A percentile compares a stretch with the other conserved stretches of the same genome.
These are phyloP conservation scores for Nephelium lappaceum DNA, from an alignment of 345 rosid species.

Conservation along the genomic window DNA sequence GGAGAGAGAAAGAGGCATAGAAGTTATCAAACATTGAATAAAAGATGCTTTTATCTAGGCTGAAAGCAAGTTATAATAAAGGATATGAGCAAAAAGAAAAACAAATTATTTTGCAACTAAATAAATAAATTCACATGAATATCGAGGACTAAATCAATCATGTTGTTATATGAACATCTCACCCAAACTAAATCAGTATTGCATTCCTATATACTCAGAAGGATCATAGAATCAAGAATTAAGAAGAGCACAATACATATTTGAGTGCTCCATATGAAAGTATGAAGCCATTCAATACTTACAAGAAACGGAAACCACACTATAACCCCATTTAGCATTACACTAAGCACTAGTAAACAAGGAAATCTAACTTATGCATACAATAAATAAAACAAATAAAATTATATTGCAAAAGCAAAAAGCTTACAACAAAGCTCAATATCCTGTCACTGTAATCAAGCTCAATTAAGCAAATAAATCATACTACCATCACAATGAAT, in stretches of 20 bases:
- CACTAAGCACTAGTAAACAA: neutral
- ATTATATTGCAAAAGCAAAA: neutral
- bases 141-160: too few relatives aligned
- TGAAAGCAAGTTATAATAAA: neutral
- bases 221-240: neutral
- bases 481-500: neutral
- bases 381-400: neutral
- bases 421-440: neutral
- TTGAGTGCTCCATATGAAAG: neutral
- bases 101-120: too few relatives aligned
- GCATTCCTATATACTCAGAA: neutral
- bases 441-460: neutral
- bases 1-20: neutral
- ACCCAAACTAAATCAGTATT: neutral
- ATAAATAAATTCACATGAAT: too few relatives aligned
- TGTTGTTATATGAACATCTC: neutral
- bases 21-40: neutral
- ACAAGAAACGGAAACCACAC: neutral
- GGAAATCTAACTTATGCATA: neutral
- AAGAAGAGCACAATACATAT: neutral
- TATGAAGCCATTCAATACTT: neutral
- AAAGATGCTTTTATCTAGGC: neutral
- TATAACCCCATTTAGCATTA: neutral
- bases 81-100: neutral
- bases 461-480: neutral